Percentiles rank a stretch among this genome's conserved stretches.
Evolutionary conservation across 495 filamentous ascomycete genomes (phyloP).

Genomic region (Thermothielavioides terrestris): DNA sequence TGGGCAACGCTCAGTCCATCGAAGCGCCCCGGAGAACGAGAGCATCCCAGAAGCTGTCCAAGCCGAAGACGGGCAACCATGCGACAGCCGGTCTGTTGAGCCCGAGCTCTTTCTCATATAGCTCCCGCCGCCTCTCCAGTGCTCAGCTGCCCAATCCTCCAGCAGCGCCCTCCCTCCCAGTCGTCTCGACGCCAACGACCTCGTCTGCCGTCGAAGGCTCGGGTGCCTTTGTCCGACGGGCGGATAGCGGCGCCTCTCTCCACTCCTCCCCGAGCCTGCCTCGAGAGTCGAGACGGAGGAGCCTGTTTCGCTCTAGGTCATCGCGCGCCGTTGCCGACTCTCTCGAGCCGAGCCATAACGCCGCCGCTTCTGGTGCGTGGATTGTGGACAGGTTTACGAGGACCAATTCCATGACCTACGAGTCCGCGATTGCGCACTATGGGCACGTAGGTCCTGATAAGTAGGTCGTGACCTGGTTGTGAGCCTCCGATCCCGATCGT

Average conservation of each 20-base stretch:
- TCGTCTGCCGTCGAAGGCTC: slow-evolving; percentile 9
- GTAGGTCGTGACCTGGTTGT: slow-evolving; percentile 9
- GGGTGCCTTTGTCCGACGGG: background rate
- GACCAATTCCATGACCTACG: slow-evolving; percentile 28
- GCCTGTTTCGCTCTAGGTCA: slow-evolving; percentile 29
- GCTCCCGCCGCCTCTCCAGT: slow-evolving; percentile 26
- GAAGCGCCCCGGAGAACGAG: slow-evolving; percentile 33
- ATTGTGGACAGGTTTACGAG: slow-evolving; percentile 17
- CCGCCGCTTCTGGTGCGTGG: slow-evolving; percentile 11
- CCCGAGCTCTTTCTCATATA: slow-evolving; percentile 27
- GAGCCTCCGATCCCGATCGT: background rate
- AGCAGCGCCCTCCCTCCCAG: slow-evolving; percentile 10
- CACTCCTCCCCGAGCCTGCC: slow-evolving; percentile 7
- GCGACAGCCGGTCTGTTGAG: slow-evolving; percentile 39
- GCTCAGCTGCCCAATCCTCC: slow-evolving; percentile 16
- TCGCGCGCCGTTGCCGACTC: slow-evolving; percentile 13
- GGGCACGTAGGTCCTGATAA: slow-evolving; percentile 15
- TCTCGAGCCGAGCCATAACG: slow-evolving; percentile 12
- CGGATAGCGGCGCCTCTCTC: slow-evolving; percentile 17
- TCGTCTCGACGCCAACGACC: slow-evolving; percentile 15
- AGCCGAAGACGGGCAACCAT: slow-evolving; percentile 38
- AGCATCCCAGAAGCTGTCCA: slow-evolving; percentile 39
- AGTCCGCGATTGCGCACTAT: slow-evolving; percentile 25
- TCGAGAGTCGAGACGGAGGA: slow-evolving; percentile 19
- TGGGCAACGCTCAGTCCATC: slow-evolving; percentile 41